Conservation (phyloP, 2,329 filamentous ascomycete species). For the Xylaria polymorpha region DNA sequence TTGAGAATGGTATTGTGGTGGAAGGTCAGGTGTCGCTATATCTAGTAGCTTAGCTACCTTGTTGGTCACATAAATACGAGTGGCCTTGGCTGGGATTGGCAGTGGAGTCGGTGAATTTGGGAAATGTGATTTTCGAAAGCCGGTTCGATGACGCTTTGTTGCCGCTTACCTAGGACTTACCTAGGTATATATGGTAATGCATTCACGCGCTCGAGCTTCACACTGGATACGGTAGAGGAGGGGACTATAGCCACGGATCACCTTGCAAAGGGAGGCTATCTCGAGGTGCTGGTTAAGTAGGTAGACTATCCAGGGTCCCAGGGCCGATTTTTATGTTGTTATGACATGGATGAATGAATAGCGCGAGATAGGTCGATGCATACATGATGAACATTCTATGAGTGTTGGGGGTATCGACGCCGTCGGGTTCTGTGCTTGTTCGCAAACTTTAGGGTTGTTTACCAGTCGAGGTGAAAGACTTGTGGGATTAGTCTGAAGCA, state of each 20-base stretch:
- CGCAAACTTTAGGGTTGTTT: too few species aligned
- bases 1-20: not conserved
- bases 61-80: not conserved
- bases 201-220: not conserved
- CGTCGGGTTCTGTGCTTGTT: not conserved
- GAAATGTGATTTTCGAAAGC: not conserved
- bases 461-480: too few species aligned
- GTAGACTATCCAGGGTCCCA: slow-evolving; percentile 2
- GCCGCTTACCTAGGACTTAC: not conserved
- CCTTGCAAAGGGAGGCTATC: not conserved
- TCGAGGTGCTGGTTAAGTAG: slow-evolving; percentile 4
- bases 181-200: not conserved
- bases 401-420: not conserved
- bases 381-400: not conserved
- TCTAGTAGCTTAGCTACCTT: not conserved
- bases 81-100: not conserved
- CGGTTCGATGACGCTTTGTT: not conserved
- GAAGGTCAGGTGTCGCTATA: not conserved
- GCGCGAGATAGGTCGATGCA: not conserved
- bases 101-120: not conserved
- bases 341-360: slow-evolving; percentile 16
- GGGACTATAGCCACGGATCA: not conserved
- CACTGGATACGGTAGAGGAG: not conserved
- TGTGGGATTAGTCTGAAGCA: too few species aligned
- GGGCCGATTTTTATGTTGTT: slow-evolving; percentile 14